Evolutionary conservation across 2,329 filamentous ascomycete genomes (phyloP).

Genomic region (Penicillium sp.): DNA sequence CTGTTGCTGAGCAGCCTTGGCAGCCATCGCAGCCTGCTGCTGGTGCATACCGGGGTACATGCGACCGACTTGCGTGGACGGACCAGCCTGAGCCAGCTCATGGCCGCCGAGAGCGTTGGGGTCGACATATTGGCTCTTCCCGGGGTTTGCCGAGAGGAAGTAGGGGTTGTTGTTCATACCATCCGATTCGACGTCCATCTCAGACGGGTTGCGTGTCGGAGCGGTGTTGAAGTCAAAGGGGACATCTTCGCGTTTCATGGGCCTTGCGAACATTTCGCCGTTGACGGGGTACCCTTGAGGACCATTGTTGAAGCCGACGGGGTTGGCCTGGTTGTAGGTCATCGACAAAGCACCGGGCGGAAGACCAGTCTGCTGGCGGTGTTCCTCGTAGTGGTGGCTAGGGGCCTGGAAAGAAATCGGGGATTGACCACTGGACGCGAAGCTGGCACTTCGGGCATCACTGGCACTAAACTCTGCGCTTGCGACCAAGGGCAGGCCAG

Average conservation of each 20-base stretch:
- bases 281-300: conserved; percentile 50
- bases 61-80: conserved; percentile 62
- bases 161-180: conserved; percentile 61
- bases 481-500: conserved; percentile 38
- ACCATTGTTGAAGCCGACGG: conserved; percentile 38
- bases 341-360: conserved; percentile 79
- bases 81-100: conserved; percentile 54
- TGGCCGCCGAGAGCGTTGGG: conserved; percentile 68
- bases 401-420: conserved; percentile 69
- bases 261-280: conserved; percentile 58
- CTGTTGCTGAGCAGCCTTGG: conserved; percentile 69
- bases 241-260: conserved; percentile 37
- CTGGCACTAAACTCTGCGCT: conserved; percentile 34
- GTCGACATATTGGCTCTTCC: conserved; percentile 62
- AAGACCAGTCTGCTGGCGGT: conserved; percentile 92
- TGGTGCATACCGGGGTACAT: conserved; percentile 94
- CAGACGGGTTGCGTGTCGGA: conserved; percentile 55
- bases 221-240: conserved; percentile 69
- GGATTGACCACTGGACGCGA: conserved; percentile 38
- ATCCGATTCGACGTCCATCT: conserved; percentile 69
- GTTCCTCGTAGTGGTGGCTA: conserved; percentile 91
- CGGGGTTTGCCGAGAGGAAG: conserved; percentile 57
- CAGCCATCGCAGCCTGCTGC: conserved; percentile 70
- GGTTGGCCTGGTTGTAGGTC: conserved; percentile 65
- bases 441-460: conserved; percentile 34